Evolutionary conservation across 2,329 filamentous ascomycete species (phyloP).

Genomic region (Dryadomyces sulphureus): DNA sequence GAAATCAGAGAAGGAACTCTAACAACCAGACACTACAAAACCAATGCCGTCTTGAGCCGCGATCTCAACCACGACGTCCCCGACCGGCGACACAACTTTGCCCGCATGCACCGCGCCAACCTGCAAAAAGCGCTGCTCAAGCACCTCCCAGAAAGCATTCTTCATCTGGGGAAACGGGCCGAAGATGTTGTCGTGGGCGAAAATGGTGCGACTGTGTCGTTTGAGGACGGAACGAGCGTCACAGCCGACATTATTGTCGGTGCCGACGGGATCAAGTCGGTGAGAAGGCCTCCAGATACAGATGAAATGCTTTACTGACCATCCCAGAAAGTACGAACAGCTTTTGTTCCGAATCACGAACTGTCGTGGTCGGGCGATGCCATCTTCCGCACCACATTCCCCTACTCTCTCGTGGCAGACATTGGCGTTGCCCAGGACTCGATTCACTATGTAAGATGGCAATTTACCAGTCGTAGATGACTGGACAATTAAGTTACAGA

Average conservation of each 20-base stretch:
- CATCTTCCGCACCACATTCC: slow-evolving; percentile 28
- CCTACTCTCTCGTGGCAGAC: slow-evolving; percentile 21
- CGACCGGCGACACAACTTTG: slow-evolving; percentile 22
- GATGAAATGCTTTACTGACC: no score
- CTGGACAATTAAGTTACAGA: no score
- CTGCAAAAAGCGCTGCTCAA: slow-evolving; percentile 31
- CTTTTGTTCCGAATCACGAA: no score
- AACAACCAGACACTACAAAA: slow-evolving; percentile 26
- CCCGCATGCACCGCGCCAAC: slow-evolving; percentile 32
- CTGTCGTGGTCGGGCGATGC: slow-evolving; percentile 30
- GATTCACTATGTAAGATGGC: no score
- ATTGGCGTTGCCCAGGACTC: slow-evolving; percentile 26
- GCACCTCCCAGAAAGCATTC: no score
- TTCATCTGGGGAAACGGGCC: no score
- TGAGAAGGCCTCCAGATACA: no score
- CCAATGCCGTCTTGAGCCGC: slow-evolving; percentile 28
- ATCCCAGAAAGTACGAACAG: no score
- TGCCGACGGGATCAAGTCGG: slow-evolving; percentile 37
- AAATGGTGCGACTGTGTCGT: slow-evolving; percentile 25
- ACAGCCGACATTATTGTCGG: slow-evolving; percentile 33
- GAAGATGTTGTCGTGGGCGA: no score
- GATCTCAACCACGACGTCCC: slow-evolving; percentile 23
- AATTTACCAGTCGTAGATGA: no score
- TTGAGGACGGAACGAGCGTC: slow-evolving; percentile 28
- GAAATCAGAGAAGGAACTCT: no score